Evolutionary conservation across 208 protist species (phyloP).

Genomic region (Crithidia bombi): DNA sequence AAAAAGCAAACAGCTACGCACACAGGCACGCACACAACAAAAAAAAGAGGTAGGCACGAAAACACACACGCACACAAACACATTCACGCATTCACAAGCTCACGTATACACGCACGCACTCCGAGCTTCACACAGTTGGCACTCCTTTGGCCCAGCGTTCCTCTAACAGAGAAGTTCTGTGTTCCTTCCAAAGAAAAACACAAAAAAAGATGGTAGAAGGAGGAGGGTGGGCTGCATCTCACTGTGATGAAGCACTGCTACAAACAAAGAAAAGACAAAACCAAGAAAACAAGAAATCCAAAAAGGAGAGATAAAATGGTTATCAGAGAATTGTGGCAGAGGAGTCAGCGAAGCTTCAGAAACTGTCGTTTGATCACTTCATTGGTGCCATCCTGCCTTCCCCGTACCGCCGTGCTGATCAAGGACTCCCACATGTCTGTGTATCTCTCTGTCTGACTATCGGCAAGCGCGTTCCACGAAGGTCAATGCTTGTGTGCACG

Average conservation of each 20-base stretch:
- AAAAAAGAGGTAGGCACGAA: not conserved
- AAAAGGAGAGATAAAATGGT: not conserved
- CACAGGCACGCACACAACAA: not conserved
- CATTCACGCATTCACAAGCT: conserved; percentile 11
- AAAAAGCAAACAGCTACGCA: not conserved
- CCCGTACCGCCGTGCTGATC: too few species aligned
- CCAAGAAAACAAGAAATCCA: too few species aligned
- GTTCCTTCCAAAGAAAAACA: not conserved
- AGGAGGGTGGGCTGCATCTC: conserved; percentile 1
- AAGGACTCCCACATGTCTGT: too few species aligned
- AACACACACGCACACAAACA: conserved; percentile 8
- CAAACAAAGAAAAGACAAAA: conserved; percentile 12
- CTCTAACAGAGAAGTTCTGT: not conserved
- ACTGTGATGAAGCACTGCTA: conserved; percentile 3
- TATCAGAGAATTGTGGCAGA: too few species aligned
- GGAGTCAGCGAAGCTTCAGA: not conserved
- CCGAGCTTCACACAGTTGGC: not conserved
- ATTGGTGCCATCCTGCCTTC: too few species aligned
- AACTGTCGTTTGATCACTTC: too few species aligned
- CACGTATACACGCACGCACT: conserved; percentile 3
- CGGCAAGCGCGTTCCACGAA: too few species aligned
- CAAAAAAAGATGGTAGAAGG: not conserved
- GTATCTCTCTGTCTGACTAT: too few species aligned
- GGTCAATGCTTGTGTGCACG: too few species aligned
- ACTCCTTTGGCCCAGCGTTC: not conserved